These are phyloP conservation scores for Capsella rubella DNA, from an alignment of 441 rosid genomes.

Conservation along the genomic window DNA sequence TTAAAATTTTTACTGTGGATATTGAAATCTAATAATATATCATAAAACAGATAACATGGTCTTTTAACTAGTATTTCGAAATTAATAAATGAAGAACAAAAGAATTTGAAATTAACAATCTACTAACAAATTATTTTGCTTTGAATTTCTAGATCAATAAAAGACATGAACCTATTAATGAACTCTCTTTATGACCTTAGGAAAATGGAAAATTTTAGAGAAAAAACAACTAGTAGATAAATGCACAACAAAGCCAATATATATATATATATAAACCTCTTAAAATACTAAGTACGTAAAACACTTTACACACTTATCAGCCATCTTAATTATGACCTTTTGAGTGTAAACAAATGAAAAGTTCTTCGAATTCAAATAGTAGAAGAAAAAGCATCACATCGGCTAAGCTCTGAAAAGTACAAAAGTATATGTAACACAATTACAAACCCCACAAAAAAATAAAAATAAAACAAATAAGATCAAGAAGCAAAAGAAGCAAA, in stretches of 20 bases:
- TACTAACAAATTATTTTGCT: too few species aligned
- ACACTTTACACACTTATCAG: background rate
- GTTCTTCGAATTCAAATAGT: background rate
- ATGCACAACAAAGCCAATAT: constrained; percentile 14
- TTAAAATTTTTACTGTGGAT: too few species aligned
- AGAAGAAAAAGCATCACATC: background rate
- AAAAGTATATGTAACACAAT: constrained; percentile 24
- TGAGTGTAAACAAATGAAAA: background rate
- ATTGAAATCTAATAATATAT: too few species aligned
- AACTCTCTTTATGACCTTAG: background rate
- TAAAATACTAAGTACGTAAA: background rate
- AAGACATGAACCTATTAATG: too few species aligned
- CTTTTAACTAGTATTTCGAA: too few species aligned
- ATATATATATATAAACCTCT: background rate
- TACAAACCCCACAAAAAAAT: constrained; percentile 6
- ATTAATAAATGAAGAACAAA: too few species aligned
- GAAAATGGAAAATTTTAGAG: background rate
- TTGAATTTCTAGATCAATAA: too few species aligned
- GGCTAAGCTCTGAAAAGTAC: constrained; percentile 14
- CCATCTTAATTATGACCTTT: background rate
- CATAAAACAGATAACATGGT: too few species aligned
- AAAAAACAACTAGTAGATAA: background rate
- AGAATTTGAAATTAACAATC: too few species aligned
- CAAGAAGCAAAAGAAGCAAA: constrained; percentile 20
- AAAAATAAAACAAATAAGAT: constrained; percentile 25